Percentiles rank a stretch among this genome's conserved stretches.
phyloP scores from a whole-genome alignment of 805 yeast genomes.

The Wickerhamomyces alni region DNA sequence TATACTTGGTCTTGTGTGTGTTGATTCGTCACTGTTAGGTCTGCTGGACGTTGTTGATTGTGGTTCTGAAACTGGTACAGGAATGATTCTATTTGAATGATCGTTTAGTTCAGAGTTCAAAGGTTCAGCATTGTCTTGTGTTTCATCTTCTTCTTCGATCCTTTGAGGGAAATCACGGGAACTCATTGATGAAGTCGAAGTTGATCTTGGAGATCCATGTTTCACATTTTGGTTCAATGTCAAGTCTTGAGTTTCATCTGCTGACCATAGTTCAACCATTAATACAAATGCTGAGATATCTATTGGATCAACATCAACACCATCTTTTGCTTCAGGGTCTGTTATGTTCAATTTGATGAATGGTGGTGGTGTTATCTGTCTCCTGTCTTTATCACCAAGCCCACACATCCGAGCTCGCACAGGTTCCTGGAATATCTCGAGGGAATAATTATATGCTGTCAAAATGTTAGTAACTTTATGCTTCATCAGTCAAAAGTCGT shows the following conservation, averaged over 20 bases:
- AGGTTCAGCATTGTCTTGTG: background rate
- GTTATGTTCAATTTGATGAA: conserved; percentile 20
- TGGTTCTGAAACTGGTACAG: no score
- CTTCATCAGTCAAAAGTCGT: no score
- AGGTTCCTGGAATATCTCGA: conserved; percentile 36
- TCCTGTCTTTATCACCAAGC: conserved; percentile 34
- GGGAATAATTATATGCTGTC: conserved; percentile 11
- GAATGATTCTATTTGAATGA: no score
- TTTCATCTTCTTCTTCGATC: background rate
- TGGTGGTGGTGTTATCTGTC: conserved; percentile 29
- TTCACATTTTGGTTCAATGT: conserved; percentile 16
- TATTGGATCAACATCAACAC: conserved; percentile 21
- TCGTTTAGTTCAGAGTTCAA: background rate
- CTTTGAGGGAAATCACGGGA: background rate
- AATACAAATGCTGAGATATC: conserved; percentile 31
- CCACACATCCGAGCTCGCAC: conserved; percentile 43
- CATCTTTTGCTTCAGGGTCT: conserved; percentile 19
- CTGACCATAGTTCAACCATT: conserved; percentile 35
- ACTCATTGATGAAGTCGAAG: background rate
- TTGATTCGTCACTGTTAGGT: no score
- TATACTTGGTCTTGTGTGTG: no score
- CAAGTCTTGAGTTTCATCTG: conserved; percentile 23
- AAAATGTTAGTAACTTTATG: background rate
- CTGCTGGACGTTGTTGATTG: no score
- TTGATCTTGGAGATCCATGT: background rate